Conservation (phyloP, 164 flowering plant genomes). For the Cinnamomum chago region DNA sequence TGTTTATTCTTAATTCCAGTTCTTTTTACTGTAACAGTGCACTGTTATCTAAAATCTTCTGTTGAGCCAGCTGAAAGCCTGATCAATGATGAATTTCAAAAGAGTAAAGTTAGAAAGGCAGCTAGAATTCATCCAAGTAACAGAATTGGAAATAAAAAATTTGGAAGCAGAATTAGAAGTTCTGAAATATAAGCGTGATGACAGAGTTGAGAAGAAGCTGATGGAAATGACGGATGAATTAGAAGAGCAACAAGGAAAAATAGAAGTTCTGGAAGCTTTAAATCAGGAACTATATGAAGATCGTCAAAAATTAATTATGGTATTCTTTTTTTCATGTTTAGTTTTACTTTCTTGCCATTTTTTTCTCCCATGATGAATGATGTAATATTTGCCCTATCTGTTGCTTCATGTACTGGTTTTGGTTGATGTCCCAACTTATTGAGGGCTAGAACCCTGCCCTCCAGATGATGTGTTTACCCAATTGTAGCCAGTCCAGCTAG, state of each 20-base stretch:
- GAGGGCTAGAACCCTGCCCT: too few species aligned
- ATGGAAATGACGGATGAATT: neutral
- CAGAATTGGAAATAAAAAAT: neutral
- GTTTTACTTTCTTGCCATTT: neutral
- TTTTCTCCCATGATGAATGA: neutral
- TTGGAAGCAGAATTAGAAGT: neutral
- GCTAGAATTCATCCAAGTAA: neutral
- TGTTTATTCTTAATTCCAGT: too few species aligned
- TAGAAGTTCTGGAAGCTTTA: neutral
- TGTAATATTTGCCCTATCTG: neutral
- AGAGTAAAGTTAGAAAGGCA: neutral
- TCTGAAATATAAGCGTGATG: neutral
- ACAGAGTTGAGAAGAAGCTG: neutral
- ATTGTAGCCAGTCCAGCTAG: too few species aligned
- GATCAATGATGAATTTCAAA: neutral
- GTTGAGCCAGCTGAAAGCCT: too few species aligned
- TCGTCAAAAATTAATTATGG: neutral
- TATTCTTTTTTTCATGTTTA: neutral
- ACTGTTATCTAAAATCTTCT: too few species aligned
- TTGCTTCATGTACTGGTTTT: too few species aligned
- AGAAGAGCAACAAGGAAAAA: neutral
- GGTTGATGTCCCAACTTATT: too few species aligned
- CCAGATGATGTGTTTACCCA: too few species aligned
- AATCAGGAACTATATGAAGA: neutral
- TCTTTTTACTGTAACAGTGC: too few species aligned